phyloP scores from a whole-genome alignment of 1,139 yeast genomes.

The Pneumocystis murina region DNA sequence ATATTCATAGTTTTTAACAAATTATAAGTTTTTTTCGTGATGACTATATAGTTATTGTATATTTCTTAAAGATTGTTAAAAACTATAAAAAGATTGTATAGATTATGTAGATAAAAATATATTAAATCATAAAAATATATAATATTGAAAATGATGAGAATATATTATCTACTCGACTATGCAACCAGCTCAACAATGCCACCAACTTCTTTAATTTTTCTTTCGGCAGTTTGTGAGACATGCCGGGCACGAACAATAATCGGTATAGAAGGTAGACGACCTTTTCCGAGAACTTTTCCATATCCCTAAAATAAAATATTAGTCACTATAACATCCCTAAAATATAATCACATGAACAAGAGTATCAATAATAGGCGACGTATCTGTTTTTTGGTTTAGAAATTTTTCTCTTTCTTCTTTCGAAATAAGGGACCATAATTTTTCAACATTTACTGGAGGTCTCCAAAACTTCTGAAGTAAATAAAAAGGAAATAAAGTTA shows the following conservation, averaged over 20 bases:
- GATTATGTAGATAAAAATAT: background rate
- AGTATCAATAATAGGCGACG: slow-evolving; percentile 99
- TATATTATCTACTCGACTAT: slow-evolving; percentile 30
- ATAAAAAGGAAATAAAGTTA: background rate
- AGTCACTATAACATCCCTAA: background rate
- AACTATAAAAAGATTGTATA: background rate
- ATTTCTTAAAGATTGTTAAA: background rate
- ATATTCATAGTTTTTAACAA: background rate
- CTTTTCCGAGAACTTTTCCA: slow-evolving; percentile 99
- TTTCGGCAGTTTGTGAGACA: slow-evolving; percentile 98
- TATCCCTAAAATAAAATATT: slow-evolving; percentile 38
- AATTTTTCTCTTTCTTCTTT: slow-evolving; percentile 90
- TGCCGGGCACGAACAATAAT: slow-evolving; percentile 99
- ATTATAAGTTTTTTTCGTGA: background rate
- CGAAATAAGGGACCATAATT: slow-evolving; percentile 95
- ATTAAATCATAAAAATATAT: background rate
- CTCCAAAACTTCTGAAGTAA: slow-evolving; percentile 49
- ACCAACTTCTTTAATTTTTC: slow-evolving; percentile 99
- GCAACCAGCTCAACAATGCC: slow-evolving; percentile 99
- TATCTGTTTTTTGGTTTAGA: slow-evolving; percentile 68
- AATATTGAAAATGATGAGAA: background rate
- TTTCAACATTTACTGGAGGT: slow-evolving; percentile 96
- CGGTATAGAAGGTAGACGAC: slow-evolving; percentile 94
- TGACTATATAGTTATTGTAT: background rate
- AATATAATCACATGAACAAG: slow-evolving; percentile 47